Conservation (phyloP, 2,329 filamentous ascomycete genomes). For the Lachnellula occidentalis region DNA sequence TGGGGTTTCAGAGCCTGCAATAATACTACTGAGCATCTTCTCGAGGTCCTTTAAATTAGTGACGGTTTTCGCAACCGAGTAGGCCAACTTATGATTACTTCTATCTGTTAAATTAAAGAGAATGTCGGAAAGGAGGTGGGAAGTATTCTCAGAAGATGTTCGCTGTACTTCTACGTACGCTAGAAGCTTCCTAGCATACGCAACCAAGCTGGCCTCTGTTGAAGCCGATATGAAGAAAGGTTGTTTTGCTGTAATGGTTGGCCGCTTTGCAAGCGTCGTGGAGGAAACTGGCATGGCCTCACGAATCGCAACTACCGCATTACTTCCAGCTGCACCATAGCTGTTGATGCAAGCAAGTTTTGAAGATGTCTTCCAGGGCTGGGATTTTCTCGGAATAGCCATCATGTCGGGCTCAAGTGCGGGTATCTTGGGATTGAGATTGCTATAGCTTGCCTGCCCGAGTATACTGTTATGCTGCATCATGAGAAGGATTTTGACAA, state of each 20-base stretch:
- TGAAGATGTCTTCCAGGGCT: constrained; percentile 8
- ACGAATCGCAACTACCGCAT: constrained; percentile 14
- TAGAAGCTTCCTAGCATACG: not conserved
- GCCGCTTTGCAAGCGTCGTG: not conserved
- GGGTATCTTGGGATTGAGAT: constrained; percentile 29
- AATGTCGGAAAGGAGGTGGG: not conserved
- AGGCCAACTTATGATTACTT: not conserved
- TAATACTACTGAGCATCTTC: not conserved
- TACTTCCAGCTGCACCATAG: constrained; percentile 24
- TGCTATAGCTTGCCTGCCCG: constrained; percentile 25
- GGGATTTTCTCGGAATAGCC: constrained; percentile 3
- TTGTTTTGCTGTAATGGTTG: not conserved
- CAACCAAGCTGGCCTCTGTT: not conserved
- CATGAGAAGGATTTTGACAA: constrained; percentile 41
- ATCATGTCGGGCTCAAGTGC: constrained; percentile 1
- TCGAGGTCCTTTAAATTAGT: not conserved
- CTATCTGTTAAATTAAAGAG: not conserved
- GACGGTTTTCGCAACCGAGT: not conserved
- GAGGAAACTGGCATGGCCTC: constrained; percentile 1
- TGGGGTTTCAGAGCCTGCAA: not conserved
- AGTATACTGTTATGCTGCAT: constrained; percentile 22
- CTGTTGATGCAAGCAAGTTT: constrained; percentile 18
- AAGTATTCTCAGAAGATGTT: not conserved
- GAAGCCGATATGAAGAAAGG: not conserved
- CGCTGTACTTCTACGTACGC: not conserved